phyloP scores from a whole-genome alignment of 2,329 filamentous ascomycete genomes.

The Talaromyces amestolkiae region DNA sequence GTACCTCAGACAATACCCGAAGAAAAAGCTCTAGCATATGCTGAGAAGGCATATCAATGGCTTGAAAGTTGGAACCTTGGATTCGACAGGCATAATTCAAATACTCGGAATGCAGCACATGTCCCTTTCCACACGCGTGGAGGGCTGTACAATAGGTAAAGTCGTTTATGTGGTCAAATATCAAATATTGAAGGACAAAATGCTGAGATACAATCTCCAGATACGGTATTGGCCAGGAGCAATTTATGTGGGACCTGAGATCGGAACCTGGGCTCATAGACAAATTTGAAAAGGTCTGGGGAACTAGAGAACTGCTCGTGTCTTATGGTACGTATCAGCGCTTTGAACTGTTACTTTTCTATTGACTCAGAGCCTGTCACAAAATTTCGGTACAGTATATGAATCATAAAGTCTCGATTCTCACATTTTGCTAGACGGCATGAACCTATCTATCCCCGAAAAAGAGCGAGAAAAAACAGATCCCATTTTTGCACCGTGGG shows the following conservation, averaged over 20 bases:
- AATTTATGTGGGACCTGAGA: background rate
- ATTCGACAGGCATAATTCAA: background rate
- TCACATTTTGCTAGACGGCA: background rate
- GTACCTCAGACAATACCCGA: background rate
- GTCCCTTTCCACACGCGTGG: background rate
- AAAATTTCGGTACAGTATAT: background rate
- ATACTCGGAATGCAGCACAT: background rate
- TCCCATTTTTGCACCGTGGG: background rate
- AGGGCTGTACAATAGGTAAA: background rate
- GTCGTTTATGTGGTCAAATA: background rate
- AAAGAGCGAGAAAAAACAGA: background rate
- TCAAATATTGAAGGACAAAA: background rate
- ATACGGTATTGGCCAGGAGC: background rate
- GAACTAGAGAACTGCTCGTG: background rate
- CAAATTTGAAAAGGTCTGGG: background rate
- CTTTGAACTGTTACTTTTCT: background rate
- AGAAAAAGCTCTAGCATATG: background rate
- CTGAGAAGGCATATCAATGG: background rate
- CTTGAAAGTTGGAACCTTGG: background rate
- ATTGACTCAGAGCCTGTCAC: background rate
- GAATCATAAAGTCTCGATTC: background rate
- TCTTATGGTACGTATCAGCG: background rate
- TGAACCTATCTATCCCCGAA: background rate
- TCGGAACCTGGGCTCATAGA: background rate
- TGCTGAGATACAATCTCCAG: background rate